phyloP scores from a whole-genome alignment of 1,284 basidiomycete species.

The Stereum hirsutum region DNA sequence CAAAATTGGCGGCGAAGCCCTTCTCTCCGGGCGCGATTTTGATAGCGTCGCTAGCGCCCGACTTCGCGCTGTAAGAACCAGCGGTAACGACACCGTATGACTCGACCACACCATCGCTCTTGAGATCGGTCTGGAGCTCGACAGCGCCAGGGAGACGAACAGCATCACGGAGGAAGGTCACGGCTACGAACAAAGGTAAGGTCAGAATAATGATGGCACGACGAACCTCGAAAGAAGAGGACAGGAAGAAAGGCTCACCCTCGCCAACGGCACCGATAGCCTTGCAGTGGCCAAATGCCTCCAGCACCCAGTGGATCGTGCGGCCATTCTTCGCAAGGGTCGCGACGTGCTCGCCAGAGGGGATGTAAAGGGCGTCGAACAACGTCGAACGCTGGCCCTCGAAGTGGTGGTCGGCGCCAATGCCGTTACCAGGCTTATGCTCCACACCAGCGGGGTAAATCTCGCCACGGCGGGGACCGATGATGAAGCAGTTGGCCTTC shows the following conservation, averaged over 20 bases:
- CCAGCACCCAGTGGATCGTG: constrained; percentile 61
- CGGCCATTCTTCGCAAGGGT: constrained; percentile 47
- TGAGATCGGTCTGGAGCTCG: constrained; percentile 15
- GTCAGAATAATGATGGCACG: background rate
- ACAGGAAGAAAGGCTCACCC: constrained; percentile 26
- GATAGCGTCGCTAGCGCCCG: constrained; percentile 30
- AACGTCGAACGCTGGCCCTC: constrained; percentile 72
- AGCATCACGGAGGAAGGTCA: constrained; percentile 36
- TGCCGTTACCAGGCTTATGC: constrained; percentile 22
- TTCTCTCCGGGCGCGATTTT: constrained; percentile 34
- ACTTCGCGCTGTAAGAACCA: constrained; percentile 33
- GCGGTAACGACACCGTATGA: constrained; percentile 59
- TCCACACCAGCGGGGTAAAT: constrained; percentile 34
- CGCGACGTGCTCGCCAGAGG: constrained; percentile 49
- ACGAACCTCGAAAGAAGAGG: background rate
- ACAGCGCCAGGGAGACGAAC: constrained; percentile 37
- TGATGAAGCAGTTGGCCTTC: constrained; percentile 53
- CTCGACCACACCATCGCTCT: constrained; percentile 30
- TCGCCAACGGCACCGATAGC: constrained; percentile 67
- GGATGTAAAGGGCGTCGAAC: constrained; percentile 73
- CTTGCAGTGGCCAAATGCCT: constrained; percentile 77
- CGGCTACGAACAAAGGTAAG: constrained; percentile 25
- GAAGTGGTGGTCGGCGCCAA: constrained; percentile 59
- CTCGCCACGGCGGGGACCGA: constrained; percentile 59
- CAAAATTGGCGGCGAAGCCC: constrained; percentile 51